Evolutionary conservation across 2,329 filamentous ascomycete species (phyloP).

Genomic region (Fulvia fulva): DNA sequence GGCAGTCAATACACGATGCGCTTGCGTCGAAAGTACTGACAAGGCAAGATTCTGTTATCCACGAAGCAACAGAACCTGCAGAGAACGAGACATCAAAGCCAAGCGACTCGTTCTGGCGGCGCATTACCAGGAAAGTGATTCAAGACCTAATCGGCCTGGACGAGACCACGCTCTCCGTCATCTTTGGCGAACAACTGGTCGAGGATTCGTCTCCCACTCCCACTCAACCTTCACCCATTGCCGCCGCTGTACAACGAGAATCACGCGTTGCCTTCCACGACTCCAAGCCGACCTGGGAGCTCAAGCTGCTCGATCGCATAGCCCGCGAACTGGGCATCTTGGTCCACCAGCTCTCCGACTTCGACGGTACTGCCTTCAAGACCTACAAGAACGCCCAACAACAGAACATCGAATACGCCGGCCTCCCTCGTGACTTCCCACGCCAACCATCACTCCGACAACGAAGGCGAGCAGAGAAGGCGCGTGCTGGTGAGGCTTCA

Average conservation of each 20-base stretch:
- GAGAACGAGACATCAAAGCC: constrained; percentile 32
- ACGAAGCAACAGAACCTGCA: constrained; percentile 16
- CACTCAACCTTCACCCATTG: constrained; percentile 31
- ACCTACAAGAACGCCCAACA: constrained; percentile 62
- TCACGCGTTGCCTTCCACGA: constrained; percentile 36
- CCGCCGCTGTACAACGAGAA: constrained; percentile 26
- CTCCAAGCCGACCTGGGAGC: constrained; percentile 59
- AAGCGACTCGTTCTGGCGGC: constrained; percentile 69
- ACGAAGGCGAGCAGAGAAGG: constrained; percentile 22
- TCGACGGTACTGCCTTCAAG: constrained; percentile 77
- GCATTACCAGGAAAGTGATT: constrained; percentile 81
- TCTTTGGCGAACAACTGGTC: constrained; percentile 77
- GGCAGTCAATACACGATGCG: constrained; percentile 15
- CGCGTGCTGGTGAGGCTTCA: constrained; percentile 12
- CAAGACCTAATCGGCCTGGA: constrained; percentile 88
- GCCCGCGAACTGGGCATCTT: constrained; percentile 81
- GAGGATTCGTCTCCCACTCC: constrained; percentile 32
- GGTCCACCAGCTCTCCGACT: constrained; percentile 76
- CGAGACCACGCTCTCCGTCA: constrained; percentile 74
- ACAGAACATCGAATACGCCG: constrained; percentile 67
- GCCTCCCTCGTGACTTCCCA: constrained; percentile 51
- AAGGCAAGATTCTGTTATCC: constrained; percentile 25
- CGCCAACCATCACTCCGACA: constrained; percentile 23
- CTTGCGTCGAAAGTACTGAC: constrained; percentile 15
- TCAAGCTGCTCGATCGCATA: constrained; percentile 75